Evolutionary conservation across 345 rosid species (phyloP).

Genomic region (Eucalyptus decipiens): DNA sequence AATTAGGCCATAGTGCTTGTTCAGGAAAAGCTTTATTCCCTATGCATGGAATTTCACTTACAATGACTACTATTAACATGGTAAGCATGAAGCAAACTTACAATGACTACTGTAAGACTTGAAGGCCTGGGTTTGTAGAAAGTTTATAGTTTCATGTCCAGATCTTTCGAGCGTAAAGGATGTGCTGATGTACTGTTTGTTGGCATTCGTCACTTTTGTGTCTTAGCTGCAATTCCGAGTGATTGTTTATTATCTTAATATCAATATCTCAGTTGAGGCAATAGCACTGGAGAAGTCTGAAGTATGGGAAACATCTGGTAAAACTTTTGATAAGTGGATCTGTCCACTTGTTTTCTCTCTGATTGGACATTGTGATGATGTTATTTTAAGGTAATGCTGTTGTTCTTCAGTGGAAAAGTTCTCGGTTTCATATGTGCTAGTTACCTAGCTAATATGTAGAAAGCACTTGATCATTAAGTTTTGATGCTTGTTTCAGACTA

Average conservation of each 20-base stretch:
- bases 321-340: slow-evolving; percentile 78
- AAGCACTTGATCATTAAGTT: neutral
- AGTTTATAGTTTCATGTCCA: neutral
- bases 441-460: neutral
- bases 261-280: slow-evolving; percentile 35
- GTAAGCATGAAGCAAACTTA: neutral
- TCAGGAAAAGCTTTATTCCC: neutral
- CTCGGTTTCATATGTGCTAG: neutral
- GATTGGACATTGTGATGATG: slow-evolving; percentile 62
- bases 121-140: neutral
- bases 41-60: neutral
- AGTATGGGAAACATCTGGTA: slow-evolving; percentile 66
- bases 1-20: neutral
- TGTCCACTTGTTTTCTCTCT: slow-evolving; percentile 78
- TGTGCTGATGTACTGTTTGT: neutral
- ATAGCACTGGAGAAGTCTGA: slow-evolving; percentile 46
- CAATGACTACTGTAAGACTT: neutral
- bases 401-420: neutral
- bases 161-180: neutral
- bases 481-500: slow-evolving; percentile 34
- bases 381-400: slow-evolving; percentile 52
- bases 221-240: neutral
- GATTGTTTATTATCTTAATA: neutral
- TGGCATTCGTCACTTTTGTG: neutral
- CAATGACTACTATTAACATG: neutral